Conservation (phyloP, 352 stramenopile species). For the Phytophthora brassicae region DNA sequence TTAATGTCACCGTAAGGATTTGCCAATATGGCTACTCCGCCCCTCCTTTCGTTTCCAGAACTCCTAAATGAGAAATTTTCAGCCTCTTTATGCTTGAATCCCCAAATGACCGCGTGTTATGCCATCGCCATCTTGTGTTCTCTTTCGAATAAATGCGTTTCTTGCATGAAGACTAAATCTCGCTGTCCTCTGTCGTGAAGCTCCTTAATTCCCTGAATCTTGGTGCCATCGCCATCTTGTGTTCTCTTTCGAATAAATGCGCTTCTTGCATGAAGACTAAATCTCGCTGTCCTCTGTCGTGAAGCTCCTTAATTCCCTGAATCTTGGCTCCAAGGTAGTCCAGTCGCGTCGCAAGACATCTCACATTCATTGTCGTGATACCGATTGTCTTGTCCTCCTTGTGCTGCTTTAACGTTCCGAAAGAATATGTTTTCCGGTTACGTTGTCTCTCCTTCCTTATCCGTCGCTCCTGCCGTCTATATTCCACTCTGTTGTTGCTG, state of each 20-base stretch:
- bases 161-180: slow-evolving; percentile 11
- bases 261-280: slow-evolving; percentile 13
- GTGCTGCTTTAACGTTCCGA: not conserved
- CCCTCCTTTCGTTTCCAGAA: not conserved
- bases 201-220: slow-evolving; percentile 12
- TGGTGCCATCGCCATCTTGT: not conserved
- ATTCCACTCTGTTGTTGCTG: not conserved
- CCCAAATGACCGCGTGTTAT: slow-evolving; percentile 8
- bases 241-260: not conserved
- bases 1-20: slow-evolving; percentile 9
- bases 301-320: slow-evolving; percentile 8
- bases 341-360: not conserved
- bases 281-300: not conserved
- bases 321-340: not conserved
- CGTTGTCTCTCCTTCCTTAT: not conserved
- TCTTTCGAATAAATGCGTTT: not conserved
- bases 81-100: not conserved
- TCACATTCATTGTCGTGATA: not conserved
- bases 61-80: not conserved
- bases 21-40: slow-evolving; percentile 4
- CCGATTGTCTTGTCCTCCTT: slow-evolving; percentile 4
- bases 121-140: not conserved
- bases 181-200: not conserved
- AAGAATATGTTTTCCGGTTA: not conserved
- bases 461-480: not conserved